A percentile compares a stretch with the other conserved stretches of the same genome.
phyloP scores from a whole-genome alignment of 306 rosid genomes.

The Glycyrrhiza uralensis region DNA sequence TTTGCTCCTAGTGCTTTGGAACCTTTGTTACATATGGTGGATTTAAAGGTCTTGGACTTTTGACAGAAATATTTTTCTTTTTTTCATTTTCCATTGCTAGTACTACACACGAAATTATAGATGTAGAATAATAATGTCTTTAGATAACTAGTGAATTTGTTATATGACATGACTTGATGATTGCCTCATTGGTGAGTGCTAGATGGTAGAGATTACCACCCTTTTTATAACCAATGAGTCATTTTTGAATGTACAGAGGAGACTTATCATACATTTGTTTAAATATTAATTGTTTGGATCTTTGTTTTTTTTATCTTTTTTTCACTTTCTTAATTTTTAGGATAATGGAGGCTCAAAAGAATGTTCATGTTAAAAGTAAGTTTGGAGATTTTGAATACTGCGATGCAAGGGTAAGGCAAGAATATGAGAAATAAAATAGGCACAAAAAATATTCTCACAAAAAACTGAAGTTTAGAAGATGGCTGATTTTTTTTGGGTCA shows the following conservation, averaged over 20 bases:
- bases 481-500: too few species aligned
- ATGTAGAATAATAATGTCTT: conserved; percentile 8
- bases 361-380: background rate
- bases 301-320: background rate
- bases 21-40: conserved; percentile 59
- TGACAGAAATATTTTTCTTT: too few species aligned
- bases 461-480: too few species aligned
- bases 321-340: background rate
- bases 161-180: conserved; percentile 9
- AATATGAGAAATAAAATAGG: background rate
- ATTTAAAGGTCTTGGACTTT: conserved; percentile 57
- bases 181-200: conserved; percentile 2
- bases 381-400: background rate
- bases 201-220: conserved; percentile 1
- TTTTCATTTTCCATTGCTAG: background rate
- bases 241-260: conserved; percentile 44
- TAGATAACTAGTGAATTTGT: background rate
- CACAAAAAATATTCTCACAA: too few species aligned
- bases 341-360: background rate
- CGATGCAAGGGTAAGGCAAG: background rate
- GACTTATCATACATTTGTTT: conserved; percentile 17
- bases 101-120: background rate
- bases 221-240: conserved; percentile 7
- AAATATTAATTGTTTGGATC: background rate
- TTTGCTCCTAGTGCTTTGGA: conserved; percentile 87